A percentile compares a stretch with the other conserved stretches of the same genome.
These are phyloP conservation scores for Tympanopsis confertula DNA, from an alignment of 2,329 filamentous ascomycete species.

Conservation along the genomic window DNA sequence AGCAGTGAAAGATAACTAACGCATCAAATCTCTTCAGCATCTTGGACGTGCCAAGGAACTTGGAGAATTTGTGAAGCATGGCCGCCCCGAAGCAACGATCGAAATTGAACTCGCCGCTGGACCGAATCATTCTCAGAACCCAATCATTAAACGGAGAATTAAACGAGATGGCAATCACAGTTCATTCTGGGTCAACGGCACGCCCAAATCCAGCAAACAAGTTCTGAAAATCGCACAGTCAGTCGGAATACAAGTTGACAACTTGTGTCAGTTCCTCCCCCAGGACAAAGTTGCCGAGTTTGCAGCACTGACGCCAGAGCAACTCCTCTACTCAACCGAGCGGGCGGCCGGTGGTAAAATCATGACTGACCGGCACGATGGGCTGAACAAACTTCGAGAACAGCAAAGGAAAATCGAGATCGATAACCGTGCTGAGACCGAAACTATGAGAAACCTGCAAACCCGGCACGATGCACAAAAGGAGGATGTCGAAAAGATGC, in stretches of 20 bases:
- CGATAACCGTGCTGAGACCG: conserved; percentile 33
- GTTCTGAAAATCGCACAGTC: conserved; percentile 40
- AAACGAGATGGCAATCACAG: conserved; percentile 52
- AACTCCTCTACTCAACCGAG: conserved; percentile 53
- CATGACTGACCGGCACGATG: conserved; percentile 52
- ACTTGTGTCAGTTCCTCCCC: conserved; percentile 64
- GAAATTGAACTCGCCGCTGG: conserved; percentile 58
- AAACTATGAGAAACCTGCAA: conserved; percentile 39
- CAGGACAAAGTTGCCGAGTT: conserved; percentile 67
- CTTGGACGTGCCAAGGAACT: conserved; percentile 58
- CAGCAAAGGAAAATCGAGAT: conserved; percentile 40
- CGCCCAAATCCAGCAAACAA: conserved; percentile 27
- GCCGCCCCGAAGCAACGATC: conserved; percentile 46
- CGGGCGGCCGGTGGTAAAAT: conserved; percentile 53
- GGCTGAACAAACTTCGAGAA: conserved; percentile 43
- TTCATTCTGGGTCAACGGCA: conserved; percentile 44
- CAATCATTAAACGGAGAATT: conserved; percentile 47
- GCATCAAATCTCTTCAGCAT: conserved; percentile 22
- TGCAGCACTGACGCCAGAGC: conserved; percentile 49
- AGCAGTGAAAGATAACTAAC: no score
- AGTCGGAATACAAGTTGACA: conserved; percentile 63
- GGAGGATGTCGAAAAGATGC: conserved; percentile 72
- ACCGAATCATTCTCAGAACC: conserved; percentile 34
- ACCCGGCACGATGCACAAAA: conserved; percentile 55
- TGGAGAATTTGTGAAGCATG: conserved; percentile 61